A percentile compares a stretch with the other conserved stretches of the same genome.
phyloP scores from a whole-genome alignment of 148 eudicot species.

The Rhododendron mucronatum region DNA sequence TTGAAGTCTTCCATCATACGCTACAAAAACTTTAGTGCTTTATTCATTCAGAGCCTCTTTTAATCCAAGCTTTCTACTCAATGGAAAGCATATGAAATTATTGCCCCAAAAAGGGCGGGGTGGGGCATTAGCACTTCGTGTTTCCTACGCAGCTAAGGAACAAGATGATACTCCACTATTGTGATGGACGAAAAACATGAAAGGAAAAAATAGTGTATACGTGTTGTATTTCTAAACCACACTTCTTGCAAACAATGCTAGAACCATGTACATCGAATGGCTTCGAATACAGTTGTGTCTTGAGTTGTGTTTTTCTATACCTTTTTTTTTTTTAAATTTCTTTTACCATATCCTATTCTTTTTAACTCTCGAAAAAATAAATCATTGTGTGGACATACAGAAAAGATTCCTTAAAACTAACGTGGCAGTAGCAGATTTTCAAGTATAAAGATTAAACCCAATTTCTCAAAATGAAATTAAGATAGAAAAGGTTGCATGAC shows the following conservation, averaged over 20 bases:
- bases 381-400: neutral
- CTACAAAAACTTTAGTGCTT: neutral
- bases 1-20: neutral
- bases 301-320: too few species aligned
- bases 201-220: neutral
- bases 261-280: neutral
- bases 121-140: neutral
- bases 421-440: neutral
- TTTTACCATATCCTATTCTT: neutral
- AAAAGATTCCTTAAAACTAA: neutral
- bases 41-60: neutral
- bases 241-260: too few species aligned
- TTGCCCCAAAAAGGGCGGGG: neutral
- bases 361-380: neutral
- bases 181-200: neutral
- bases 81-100: neutral
- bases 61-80: neutral
- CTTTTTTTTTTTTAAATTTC: neutral
- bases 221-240: neutral
- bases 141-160: neutral
- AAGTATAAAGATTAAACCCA: neutral
- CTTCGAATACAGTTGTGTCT: too few species aligned
- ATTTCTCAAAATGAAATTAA: neutral
- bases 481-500: neutral
- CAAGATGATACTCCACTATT: neutral